These are phyloP conservation scores for Obelidium mucronatum DNA, from an alignment of 192 early-diverging fungal genomes.

Conservation along the genomic window DNA sequence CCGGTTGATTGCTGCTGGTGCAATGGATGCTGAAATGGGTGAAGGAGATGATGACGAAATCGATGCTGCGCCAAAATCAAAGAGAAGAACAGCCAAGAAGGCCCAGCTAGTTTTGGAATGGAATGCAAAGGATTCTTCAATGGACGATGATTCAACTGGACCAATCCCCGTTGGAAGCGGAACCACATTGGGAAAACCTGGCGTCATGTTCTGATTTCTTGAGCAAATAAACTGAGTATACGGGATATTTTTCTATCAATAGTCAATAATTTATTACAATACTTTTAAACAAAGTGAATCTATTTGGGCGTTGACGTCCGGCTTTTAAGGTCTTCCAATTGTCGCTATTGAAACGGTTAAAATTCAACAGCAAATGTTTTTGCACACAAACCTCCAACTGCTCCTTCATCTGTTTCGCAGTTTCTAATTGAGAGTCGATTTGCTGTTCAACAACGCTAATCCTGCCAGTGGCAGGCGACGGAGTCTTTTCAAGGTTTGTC, in stretches of 20 bases:
- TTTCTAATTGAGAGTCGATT: constrained; percentile 39
- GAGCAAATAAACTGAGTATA: neutral
- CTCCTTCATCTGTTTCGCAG: no score
- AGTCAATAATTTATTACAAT: neutral
- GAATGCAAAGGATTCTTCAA: neutral
- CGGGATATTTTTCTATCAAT: neutral
- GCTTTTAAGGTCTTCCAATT: constrained; percentile 24
- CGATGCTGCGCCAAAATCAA: constrained; percentile 7
- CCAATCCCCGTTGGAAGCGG: constrained; percentile 5
- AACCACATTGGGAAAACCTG: constrained; percentile 16
- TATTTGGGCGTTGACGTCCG: constrained; percentile 31
- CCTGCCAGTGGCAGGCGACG: neutral
- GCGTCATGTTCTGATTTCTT: constrained; percentile 10
- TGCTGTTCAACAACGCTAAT: constrained; percentile 36
- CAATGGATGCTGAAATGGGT: constrained; percentile 10
- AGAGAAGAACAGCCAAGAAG: neutral
- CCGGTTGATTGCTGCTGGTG: neutral
- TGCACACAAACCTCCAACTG: no score
- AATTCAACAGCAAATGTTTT: neutral
- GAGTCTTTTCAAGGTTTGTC: no score
- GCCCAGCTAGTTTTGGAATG: neutral
- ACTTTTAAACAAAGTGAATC: neutral
- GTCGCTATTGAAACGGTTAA: no score
- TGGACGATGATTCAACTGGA: neutral
- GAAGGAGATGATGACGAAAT: constrained; percentile 9